Base-by-base conservation (phyloP, 192 early-diverging fungal species). In the Umbelopsis ramanniana region DNA sequence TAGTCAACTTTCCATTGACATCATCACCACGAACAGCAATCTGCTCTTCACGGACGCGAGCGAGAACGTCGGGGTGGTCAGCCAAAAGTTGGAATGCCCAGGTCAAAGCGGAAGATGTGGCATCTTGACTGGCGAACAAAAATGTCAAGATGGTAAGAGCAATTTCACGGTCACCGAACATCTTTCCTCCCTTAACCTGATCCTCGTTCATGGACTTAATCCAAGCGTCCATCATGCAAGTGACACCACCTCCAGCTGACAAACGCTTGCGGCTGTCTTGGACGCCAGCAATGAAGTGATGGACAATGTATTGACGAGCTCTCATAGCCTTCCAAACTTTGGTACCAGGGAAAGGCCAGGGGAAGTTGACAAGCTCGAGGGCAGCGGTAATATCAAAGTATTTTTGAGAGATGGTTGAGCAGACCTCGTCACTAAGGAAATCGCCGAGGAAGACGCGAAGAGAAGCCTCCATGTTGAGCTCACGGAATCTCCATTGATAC, bases 341-440 rank as follows among this genome's bases (percentile, higher is more conserved):
- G 71, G 81, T 83, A 52, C 79, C 79, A 2, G 81, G 81, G 21
- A 83, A 63, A 43, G 81, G 75, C 17, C 75, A 68, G 46, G 81
- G 81, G 69, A 83, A 83, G 67, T 83, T 83, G 52, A 83, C 81
- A 19, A 83, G 69, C 50, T 83, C 78, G 23, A 83, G 57, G 14
- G 81, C 81, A n/a, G 81, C 81, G 7, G 81, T 83, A 68, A 83
- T 81, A 46, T 80, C 75, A 63, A 81, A 81, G 46, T 83, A 83
- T 17, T 77, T 70, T 47, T 74, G 52, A 14, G 81, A 83, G 52
- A 83, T 83, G 19, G 46, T 81, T 17, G 47, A 40, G 6, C 74
- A 80, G 5, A 78, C 76, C 19, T 76, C 52, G 23, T 75, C 72
- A 2, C 72, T 70, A 46, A 83, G 78, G 48, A 78, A 74, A 53